Percentiles rank a stretch among this genome's conserved stretches.
Evolutionary conservation across 106 monocot genomes (phyloP).

Genomic region (Platanthera zijinensis): DNA sequence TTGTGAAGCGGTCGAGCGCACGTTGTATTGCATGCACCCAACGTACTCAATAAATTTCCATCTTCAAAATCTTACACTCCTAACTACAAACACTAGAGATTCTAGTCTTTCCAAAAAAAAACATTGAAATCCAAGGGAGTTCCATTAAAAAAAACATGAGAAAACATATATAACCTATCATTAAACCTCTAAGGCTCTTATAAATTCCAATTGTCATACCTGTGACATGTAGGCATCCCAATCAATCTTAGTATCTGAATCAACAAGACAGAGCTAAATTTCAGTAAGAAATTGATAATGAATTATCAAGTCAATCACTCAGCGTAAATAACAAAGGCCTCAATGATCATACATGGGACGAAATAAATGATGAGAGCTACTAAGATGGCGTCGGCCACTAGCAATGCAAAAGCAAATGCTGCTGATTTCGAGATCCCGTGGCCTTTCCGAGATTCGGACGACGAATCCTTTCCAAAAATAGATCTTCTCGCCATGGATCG

Average conservation of each 20-base stretch:
- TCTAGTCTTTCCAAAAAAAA: too few relatives aligned
- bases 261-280: neutral
- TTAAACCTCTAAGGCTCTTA: neutral
- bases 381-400: conserved; percentile 53
- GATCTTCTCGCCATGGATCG: neutral
- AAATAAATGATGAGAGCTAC: conserved; percentile 70
- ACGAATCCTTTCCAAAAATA: neutral
- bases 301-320: neutral
- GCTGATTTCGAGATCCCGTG: conserved; percentile 11
- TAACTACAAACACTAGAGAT: too few relatives aligned
- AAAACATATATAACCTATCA: neutral
- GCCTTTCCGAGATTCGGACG: neutral
- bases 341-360: conserved; percentile 69
- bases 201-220: conserved; percentile 25
- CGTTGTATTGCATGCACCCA: too few relatives aligned
- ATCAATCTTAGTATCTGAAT: conserved; percentile 97
- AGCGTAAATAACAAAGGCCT: neutral
- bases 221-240: conserved; percentile 99
- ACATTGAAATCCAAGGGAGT: too few relatives aligned
- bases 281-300: conserved; percentile 3
- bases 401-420: conserved; percentile 25
- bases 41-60: too few relatives aligned
- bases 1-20: too few relatives aligned
- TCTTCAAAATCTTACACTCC: too few relatives aligned
- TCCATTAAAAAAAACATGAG: too few relatives aligned